Conservation (phyloP, 345 rosid genomes). For the Carallia brachiata region DNA sequence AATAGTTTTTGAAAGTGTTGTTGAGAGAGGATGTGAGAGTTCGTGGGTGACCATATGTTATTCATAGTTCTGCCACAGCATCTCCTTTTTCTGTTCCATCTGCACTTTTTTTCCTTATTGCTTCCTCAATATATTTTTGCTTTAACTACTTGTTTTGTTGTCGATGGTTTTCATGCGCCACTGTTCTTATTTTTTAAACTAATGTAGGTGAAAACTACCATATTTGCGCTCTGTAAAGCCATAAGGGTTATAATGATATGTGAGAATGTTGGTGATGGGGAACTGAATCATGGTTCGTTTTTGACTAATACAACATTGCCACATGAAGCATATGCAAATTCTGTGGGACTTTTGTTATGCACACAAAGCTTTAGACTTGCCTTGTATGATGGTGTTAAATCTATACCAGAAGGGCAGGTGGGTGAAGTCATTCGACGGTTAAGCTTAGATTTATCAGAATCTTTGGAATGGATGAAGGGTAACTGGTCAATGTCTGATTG, state of each 20-base stretch:
- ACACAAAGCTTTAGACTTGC: constrained; percentile 58
- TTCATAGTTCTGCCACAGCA: neutral
- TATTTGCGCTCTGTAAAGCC: constrained; percentile 71
- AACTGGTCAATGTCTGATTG: constrained; percentile 29
- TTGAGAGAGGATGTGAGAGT: neutral
- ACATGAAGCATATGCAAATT: constrained; percentile 35
- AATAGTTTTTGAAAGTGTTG: neutral
- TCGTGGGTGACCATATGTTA: neutral
- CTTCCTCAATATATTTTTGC: neutral
- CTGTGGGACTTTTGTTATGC: constrained; percentile 50
- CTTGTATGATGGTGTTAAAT: constrained; percentile 48
- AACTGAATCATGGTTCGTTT: constrained; percentile 17
- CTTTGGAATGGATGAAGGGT: constrained; percentile 64
- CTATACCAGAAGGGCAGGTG: constrained; percentile 90
- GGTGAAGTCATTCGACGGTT: constrained; percentile 60
- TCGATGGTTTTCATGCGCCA: constrained; percentile 12
- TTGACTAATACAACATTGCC: constrained; percentile 27
- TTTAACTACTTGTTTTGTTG: constrained; percentile 2
- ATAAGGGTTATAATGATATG: constrained; percentile 44
- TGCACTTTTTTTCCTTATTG: neutral
- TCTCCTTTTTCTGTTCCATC: neutral
- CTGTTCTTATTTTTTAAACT: constrained; percentile 17
- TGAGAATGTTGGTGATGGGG: constrained; percentile 23
- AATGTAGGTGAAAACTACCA: constrained; percentile 64
- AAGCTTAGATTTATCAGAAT: constrained; percentile 55